A percentile compares a stretch with the other conserved stretches of the same genome.
These are phyloP conservation scores for Pseudogymnoascus sp. DNA, from an alignment of 2,329 filamentous ascomycete species.

Conservation along the genomic window DNA sequence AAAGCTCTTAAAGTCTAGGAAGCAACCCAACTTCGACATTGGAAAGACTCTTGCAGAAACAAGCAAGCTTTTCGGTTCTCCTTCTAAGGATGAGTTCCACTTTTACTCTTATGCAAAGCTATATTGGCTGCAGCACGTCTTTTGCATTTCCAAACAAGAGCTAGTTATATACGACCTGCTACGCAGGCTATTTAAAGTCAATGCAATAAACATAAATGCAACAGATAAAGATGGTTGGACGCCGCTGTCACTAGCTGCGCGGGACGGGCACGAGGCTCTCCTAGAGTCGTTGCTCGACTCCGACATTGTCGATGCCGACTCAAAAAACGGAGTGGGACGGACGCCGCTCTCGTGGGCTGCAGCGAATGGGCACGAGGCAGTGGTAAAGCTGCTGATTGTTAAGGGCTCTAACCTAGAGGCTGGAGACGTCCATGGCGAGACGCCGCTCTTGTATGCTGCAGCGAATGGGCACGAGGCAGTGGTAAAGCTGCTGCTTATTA, in stretches of 20 bases:
- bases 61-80: slow-evolving; percentile 9
- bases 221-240: slow-evolving; percentile 11
- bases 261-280: slow-evolving; percentile 4
- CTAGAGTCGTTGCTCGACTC: slow-evolving; percentile 2
- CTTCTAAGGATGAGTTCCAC: slow-evolving; percentile 8
- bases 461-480: not conserved
- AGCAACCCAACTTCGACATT: slow-evolving; percentile 10
- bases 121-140: slow-evolving; percentile 1
- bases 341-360: slow-evolving; percentile 10
- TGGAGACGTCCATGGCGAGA: too few species aligned
- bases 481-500: not conserved
- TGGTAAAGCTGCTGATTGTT: not conserved
- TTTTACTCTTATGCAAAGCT: slow-evolving; percentile 14
- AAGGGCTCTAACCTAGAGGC: too few species aligned
- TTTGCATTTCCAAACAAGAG: not conserved
- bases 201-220: slow-evolving; percentile 4
- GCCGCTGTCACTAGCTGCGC: slow-evolving; percentile 3
- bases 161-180: not conserved
- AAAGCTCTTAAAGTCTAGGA: slow-evolving; percentile 12
- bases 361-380: not conserved
- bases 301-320: not conserved
- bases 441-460: not conserved
- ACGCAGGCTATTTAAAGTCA: not conserved
- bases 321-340: not conserved
- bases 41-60: slow-evolving; percentile 11